phyloP scores from a whole-genome alignment of 1,284 basidiomycete species.

The Sanghuangporus sanghuang region DNA sequence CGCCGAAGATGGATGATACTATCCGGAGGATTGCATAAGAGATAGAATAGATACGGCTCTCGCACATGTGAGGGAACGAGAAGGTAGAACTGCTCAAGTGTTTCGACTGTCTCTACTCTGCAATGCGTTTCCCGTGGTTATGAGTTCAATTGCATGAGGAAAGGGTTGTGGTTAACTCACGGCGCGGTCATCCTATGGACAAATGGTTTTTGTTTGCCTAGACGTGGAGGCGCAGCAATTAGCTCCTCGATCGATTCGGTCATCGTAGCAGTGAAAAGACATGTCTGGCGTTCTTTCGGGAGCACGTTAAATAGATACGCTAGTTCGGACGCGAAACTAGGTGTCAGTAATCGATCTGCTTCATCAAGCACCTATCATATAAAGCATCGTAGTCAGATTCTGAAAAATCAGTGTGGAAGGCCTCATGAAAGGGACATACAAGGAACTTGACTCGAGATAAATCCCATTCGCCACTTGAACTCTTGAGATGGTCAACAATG shows the following conservation, averaged over 20 bases:
- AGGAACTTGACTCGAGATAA: constrained; percentile 83
- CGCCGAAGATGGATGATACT: constrained; percentile 65
- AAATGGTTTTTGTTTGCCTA: constrained; percentile 85
- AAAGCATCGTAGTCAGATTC: not conserved
- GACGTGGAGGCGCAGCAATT: constrained; percentile 66
- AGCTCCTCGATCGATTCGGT: constrained; percentile 84
- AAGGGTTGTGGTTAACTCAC: constrained; percentile 41
- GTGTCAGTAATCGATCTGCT: constrained; percentile 89
- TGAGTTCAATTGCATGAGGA: not conserved
- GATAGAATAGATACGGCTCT: constrained; percentile 88
- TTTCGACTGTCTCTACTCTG: constrained; percentile 83
- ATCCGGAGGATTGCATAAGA: constrained; percentile 85
- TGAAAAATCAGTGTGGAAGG: not conserved
- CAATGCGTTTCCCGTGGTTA: not conserved
- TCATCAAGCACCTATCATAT: constrained; percentile 81
- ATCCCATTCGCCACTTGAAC: constrained; percentile 78
- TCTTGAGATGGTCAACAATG: constrained; percentile 86
- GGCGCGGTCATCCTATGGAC: constrained; percentile 77
- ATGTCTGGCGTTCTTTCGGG: constrained; percentile 87
- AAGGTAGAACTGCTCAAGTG: constrained; percentile 85
- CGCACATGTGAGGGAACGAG: constrained; percentile 94
- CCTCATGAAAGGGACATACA: constrained; percentile 40
- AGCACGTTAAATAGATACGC: constrained; percentile 75
- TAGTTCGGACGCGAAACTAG: constrained; percentile 88
- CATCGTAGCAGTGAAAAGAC: constrained; percentile 94